Evolutionary conservation across 164 flowering plant species (phyloP).

Genomic region (Aristolochia fimbriata): DNA sequence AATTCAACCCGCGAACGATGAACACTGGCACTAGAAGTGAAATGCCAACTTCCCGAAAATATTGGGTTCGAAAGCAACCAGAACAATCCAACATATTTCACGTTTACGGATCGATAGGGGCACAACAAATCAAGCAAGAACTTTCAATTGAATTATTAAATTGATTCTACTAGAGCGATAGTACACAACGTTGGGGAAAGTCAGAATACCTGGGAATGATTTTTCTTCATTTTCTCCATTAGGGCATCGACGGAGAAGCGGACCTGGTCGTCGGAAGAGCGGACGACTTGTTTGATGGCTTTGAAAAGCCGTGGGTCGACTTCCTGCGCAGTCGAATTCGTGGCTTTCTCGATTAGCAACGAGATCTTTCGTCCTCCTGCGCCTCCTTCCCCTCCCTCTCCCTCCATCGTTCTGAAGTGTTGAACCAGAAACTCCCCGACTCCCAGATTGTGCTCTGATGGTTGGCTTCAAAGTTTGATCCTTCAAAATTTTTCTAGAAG

Average conservation of each 20-base stretch:
- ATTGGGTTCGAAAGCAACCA: too few relatives aligned
- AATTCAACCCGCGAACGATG: not conserved
- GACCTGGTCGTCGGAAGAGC: constrained; percentile 71
- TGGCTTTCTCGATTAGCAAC: constrained; percentile 68
- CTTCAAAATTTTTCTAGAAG: not conserved
- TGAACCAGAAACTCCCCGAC: not conserved
- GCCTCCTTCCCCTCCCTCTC: not conserved
- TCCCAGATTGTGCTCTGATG: not conserved
- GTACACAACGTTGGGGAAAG: not conserved
- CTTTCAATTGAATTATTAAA: not conserved
- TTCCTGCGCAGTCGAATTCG: constrained; percentile 55
- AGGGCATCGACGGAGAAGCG: constrained; percentile 59
- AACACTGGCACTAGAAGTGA: not conserved
- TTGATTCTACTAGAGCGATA: not conserved
- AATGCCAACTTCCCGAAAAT: too few relatives aligned
- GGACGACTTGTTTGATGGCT: constrained; percentile 66
- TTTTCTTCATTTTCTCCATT: constrained; percentile 69
- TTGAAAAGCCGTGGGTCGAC: constrained; percentile 74
- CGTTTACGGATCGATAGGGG: too few relatives aligned
- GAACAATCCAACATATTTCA: too few relatives aligned
- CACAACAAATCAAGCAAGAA: too few relatives aligned
- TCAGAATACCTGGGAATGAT: constrained; percentile 65
- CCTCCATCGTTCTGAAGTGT: not conserved
- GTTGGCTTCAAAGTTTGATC: not conserved
- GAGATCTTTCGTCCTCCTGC: constrained; percentile 1